These are phyloP conservation scores for Apophysomyces variabilis DNA, from an alignment of 371 early-diverging fungal genomes.

Conservation along the genomic window DNA sequence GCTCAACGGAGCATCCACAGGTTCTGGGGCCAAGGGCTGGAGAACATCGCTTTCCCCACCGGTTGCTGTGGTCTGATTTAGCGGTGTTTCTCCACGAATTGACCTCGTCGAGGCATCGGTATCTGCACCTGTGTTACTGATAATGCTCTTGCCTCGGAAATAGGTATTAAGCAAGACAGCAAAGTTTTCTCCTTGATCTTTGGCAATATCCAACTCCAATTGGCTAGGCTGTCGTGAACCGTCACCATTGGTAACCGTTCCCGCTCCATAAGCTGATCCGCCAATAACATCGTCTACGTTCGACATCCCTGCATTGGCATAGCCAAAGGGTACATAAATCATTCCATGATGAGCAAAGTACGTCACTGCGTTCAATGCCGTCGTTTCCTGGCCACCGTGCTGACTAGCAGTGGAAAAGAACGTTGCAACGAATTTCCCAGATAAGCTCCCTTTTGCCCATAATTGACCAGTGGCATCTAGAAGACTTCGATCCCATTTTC, in stretches of 20 bases:
- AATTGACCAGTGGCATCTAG: constrained; percentile 77
- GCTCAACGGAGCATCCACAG: constrained; percentile 7
- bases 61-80: background rate
- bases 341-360: constrained; percentile 84
- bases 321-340: constrained; percentile 79
- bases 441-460: constrained; percentile 69
- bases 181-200: constrained; percentile 69
- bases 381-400: constrained; percentile 84
- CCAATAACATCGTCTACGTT: constrained; percentile 54
- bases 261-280: constrained; percentile 80
- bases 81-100: background rate
- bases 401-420: constrained; percentile 76
- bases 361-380: constrained; percentile 69
- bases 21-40: background rate
- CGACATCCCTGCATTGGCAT: constrained; percentile 43
- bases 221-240: constrained; percentile 68
- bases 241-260: constrained; percentile 72
- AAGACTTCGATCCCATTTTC: constrained; percentile 21
- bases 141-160: constrained; percentile 13
- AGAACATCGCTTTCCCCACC: background rate
- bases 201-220: constrained; percentile 71
- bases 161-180: constrained; percentile 53
- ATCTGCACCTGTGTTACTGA: background rate
- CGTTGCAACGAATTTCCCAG: constrained; percentile 74
- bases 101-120: background rate